A percentile compares a stretch with the other conserved stretches of the same genome.
These are phyloP conservation scores for Lophiotrema nucula DNA, from an alignment of 495 filamentous ascomycete species.

Conservation along the genomic window DNA sequence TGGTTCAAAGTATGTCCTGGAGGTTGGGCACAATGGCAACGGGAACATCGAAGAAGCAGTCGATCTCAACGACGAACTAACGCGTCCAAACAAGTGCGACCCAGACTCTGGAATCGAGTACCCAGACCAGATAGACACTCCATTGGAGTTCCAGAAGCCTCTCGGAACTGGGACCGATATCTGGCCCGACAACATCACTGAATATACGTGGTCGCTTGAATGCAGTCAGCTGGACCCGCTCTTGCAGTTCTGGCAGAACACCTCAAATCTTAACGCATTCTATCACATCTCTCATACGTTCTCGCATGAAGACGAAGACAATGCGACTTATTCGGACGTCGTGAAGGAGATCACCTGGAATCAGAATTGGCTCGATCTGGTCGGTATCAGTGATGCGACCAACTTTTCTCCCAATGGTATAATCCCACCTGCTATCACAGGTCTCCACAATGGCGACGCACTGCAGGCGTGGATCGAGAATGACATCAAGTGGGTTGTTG, in stretches of 20 bases:
- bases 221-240: constrained; percentile 53
- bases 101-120: background rate
- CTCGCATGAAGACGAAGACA: constrained; percentile 58
- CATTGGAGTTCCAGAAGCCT: constrained; percentile 34
- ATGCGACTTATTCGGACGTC: constrained; percentile 59
- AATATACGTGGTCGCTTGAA: constrained; percentile 49
- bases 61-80: background rate
- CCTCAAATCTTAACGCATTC: constrained; percentile 51
- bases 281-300: constrained; percentile 48
- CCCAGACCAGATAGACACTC: background rate
- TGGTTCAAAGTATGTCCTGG: constrained; percentile 54
- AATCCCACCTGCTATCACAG: constrained; percentile 63
- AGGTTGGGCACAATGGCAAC: constrained; percentile 62
- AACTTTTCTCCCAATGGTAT: constrained; percentile 57
- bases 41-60: constrained; percentile 51
- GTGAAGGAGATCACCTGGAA: constrained; percentile 60
- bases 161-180: constrained; percentile 55
- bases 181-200: constrained; percentile 50
- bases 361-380: constrained; percentile 54
- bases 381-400: constrained; percentile 43
- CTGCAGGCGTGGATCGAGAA: constrained; percentile 59
- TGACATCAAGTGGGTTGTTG: constrained; percentile 57
- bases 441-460: constrained; percentile 63
- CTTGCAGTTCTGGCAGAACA: constrained; percentile 48
- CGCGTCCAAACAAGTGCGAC: too few relatives aligned